Evolutionary conservation across 331 rosid species (phyloP).

Genomic region (Acacia concinna): DNA sequence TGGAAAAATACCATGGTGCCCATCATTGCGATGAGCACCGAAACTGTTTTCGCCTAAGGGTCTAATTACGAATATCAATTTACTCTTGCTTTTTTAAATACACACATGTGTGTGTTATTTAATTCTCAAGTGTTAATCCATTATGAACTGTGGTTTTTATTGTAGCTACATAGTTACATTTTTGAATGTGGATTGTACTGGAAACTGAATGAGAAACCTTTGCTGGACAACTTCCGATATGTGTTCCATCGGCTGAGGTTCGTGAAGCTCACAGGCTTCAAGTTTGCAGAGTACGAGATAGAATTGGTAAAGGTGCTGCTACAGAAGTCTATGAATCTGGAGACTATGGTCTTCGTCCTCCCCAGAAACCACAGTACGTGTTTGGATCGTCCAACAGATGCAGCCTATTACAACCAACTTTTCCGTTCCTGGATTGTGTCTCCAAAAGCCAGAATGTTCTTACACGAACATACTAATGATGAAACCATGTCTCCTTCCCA

Average conservation of each 20-base stretch:
- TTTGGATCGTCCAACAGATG: background rate
- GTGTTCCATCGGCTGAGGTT: background rate
- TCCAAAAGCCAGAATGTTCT: background rate
- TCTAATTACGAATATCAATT: no score
- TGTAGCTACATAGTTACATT: slow-evolving; percentile 21
- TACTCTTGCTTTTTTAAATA: background rate
- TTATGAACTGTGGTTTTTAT: background rate
- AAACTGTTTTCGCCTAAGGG: no score
- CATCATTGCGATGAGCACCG: no score
- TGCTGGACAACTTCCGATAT: background rate
- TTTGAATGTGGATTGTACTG: slow-evolving; percentile 25
- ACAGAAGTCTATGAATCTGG: slow-evolving; percentile 4
- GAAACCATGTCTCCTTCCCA: background rate
- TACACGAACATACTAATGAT: background rate
- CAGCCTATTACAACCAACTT: background rate
- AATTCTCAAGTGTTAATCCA: background rate
- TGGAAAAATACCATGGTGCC: no score
- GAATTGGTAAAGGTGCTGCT: slow-evolving; percentile 18
- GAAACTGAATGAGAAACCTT: slow-evolving; percentile 26
- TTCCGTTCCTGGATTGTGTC: slow-evolving; percentile 13
- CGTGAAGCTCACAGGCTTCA: slow-evolving; percentile 25
- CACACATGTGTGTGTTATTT: background rate
- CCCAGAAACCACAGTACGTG: background rate
- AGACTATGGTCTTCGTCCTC: background rate
- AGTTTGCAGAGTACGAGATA: slow-evolving; percentile 21